A percentile compares a stretch with the other conserved stretches of the same genome.
Conservation (phyloP, 176 grass and related monocot genomes). For the Thinopyrum elongatum region DNA sequence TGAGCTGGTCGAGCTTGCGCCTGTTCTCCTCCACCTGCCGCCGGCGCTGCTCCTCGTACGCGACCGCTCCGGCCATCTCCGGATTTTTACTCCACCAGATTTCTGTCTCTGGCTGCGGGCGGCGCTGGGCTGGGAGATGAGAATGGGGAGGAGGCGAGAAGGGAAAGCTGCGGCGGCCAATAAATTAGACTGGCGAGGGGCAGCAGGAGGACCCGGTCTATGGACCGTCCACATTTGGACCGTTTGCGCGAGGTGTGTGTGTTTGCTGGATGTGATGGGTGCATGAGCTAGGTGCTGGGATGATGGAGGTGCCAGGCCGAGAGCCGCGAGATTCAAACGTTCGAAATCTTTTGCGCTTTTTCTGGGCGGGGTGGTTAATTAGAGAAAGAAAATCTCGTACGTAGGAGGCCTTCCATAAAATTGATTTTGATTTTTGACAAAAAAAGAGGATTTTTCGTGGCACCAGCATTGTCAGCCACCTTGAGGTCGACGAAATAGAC, state of each 20-base stretch:
- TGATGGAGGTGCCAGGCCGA: not conserved
- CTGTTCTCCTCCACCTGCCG: slow-evolving; percentile 77
- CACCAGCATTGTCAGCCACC: no score
- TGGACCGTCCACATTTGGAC: not conserved
- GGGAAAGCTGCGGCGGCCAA: not conserved
- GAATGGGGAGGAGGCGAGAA: not conserved
- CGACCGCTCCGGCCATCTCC: slow-evolving; percentile 31
- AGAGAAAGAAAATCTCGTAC: no score
- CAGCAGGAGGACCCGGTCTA: not conserved
- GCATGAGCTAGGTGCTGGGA: not conserved
- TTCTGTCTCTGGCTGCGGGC: not conserved
- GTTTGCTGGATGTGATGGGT: not conserved
- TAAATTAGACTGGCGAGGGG: not conserved
- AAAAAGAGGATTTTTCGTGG: no score
- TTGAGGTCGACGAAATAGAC: no score
- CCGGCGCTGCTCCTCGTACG: slow-evolving; percentile 66
- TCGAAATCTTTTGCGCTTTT: not conserved
- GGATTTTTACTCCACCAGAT: not conserved
- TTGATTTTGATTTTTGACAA: no score
- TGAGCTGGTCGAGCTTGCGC: slow-evolving; percentile 75
- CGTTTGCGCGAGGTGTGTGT: fast-evolving
- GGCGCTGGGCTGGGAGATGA: not conserved
- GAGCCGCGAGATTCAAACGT: slow-evolving; percentile 29
- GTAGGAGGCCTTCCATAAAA: no score
- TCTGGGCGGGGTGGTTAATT: no score